Evolutionary conservation across 768 basidiomycete species (phyloP).

Genomic region (Trametes meyenii): DNA sequence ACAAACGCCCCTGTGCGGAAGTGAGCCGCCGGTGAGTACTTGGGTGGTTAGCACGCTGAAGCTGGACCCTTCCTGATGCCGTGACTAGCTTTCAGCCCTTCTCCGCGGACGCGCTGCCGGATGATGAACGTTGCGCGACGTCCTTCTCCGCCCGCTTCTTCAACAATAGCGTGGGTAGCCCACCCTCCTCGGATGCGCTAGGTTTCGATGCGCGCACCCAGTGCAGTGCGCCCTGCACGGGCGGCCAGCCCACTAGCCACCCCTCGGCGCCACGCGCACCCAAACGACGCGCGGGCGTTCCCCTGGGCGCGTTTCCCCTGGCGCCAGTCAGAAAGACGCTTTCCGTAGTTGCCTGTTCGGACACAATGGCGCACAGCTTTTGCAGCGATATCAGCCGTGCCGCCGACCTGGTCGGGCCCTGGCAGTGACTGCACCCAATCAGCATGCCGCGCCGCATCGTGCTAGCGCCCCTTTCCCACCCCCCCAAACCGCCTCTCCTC

Average conservation of each 20-base stretch:
- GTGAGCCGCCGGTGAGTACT: no score
- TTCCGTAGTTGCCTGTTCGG: slow-evolving; percentile 5
- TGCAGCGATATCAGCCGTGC: slow-evolving; percentile 11
- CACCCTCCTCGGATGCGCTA: no score
- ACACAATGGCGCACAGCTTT: slow-evolving; percentile 23
- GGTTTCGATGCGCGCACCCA: no score
- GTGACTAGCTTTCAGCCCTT: no score
- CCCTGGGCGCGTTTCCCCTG: background rate
- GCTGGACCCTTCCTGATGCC: no score
- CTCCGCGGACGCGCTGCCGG: no score
- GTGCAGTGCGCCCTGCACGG: background rate
- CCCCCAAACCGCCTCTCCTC: background rate
- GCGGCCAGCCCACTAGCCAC: background rate
- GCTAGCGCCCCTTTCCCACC: slow-evolving; percentile 3
- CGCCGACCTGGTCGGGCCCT: background rate
- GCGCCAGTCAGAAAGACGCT: slow-evolving; percentile 24
- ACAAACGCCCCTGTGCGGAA: no score
- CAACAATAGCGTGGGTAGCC: no score
- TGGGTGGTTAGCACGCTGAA: no score
- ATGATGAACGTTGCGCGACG: no score
- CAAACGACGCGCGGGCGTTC: background rate
- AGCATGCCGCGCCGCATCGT: background rate
- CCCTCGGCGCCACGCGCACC: background rate
- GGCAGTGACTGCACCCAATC: slow-evolving; percentile 4
- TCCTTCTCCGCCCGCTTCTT: no score